These are phyloP conservation scores for Acanthamoeba castellanii DNA, from an alignment of 208 protist genomes.

Conservation along the genomic window DNA sequence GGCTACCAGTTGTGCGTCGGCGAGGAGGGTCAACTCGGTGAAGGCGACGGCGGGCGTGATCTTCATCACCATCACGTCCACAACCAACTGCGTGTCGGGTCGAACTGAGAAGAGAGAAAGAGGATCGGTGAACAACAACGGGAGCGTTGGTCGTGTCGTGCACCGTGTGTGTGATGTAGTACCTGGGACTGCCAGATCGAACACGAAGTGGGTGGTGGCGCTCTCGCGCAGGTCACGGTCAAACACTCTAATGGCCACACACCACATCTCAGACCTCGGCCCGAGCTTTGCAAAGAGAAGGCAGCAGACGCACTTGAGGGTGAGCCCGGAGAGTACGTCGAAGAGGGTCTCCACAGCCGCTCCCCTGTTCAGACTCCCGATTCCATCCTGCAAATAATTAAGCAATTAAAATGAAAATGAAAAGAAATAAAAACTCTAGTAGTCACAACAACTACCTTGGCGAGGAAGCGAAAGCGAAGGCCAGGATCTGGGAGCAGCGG, in stretches of 20 bases:
- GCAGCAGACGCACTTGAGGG: neutral
- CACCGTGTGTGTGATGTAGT: neutral
- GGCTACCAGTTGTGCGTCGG: neutral
- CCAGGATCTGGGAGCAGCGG: neutral
- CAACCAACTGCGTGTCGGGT: neutral
- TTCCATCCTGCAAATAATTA: neutral
- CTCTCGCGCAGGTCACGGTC: conserved; percentile 37
- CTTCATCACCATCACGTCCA: conserved; percentile 51
- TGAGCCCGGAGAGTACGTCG: conserved; percentile 36
- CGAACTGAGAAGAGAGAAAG: neutral
- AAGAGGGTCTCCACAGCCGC: conserved; percentile 16
- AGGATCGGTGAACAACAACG: neutral
- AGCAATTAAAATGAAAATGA: neutral
- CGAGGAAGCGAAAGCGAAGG: neutral
- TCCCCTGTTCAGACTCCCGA: neutral
- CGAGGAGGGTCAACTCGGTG: conserved; percentile 23
- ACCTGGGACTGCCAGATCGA: conserved; percentile 4
- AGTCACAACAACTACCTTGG: neutral
- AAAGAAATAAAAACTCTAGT: neutral
- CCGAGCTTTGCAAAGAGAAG: neutral
- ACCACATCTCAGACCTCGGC: neutral
- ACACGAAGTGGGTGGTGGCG: conserved; percentile 65
- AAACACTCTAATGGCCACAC: neutral
- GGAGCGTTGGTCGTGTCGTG: neutral
- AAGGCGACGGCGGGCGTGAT: conserved; percentile 39